Percentiles rank a stretch among this genome's conserved stretches.
Conservation (phyloP, 1,139 yeast genomes). For the Hemisphaericaspora xylofermentans region DNA sequence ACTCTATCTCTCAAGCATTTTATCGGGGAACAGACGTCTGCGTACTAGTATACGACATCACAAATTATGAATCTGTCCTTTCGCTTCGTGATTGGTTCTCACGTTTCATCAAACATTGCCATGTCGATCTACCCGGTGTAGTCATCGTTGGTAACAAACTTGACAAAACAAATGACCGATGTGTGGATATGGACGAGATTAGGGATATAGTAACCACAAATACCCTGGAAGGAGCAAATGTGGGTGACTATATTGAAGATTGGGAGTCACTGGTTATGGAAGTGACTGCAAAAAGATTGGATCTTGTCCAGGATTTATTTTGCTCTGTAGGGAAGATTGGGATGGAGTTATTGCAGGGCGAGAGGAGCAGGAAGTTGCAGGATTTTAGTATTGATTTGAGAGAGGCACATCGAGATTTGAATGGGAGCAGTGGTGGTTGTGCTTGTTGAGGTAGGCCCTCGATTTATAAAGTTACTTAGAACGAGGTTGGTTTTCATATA, state of each 20-base stretch:
- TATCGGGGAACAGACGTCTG: conserved; percentile 64
- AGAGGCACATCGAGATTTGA: conserved; percentile 8
- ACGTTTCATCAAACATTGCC: conserved; percentile 52
- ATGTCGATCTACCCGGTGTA: conserved; percentile 49
- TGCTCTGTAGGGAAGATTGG: conserved; percentile 46
- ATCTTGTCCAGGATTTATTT: conserved; percentile 41
- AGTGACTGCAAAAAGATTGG: conserved; percentile 41
- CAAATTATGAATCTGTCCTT: conserved; percentile 54
- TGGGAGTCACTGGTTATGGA: conserved; percentile 46
- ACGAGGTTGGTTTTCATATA: neutral
- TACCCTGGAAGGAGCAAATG: conserved; percentile 20
- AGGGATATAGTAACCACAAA: conserved; percentile 36
- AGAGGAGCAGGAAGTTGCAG: conserved; percentile 22
- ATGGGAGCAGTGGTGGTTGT: conserved; percentile 17
- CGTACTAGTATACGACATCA: conserved; percentile 55
- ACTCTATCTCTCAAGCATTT: conserved; percentile 57
- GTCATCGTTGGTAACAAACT: conserved; percentile 56
- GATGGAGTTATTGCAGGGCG: conserved; percentile 19
- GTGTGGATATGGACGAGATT: conserved; percentile 43
- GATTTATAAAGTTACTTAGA: too few species aligned
- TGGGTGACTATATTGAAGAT: conserved; percentile 37
- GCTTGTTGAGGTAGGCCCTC: too few species aligned
- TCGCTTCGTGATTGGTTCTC: conserved; percentile 52
- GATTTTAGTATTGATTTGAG: conserved; percentile 40
- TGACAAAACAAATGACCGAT: conserved; percentile 41